phyloP scores from a whole-genome alignment of 1,139 yeast genomes.

The Hanseniaspora gamundiae region DNA sequence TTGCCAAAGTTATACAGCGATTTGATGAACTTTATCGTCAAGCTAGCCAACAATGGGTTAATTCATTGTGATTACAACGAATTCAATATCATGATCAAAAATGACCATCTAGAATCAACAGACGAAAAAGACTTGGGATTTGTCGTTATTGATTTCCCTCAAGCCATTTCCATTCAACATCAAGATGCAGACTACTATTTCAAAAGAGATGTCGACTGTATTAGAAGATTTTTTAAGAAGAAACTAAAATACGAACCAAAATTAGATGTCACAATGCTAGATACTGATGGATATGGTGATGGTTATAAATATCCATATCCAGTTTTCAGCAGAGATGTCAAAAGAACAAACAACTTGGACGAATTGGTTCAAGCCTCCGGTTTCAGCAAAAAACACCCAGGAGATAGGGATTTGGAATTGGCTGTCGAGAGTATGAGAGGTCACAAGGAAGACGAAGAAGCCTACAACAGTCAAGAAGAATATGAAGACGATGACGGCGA shows the following conservation, averaged over 20 bases:
- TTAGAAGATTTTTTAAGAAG: conserved; percentile 67
- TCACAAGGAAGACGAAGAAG: conserved; percentile 25
- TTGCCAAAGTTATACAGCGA: conserved; percentile 66
- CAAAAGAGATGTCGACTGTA: conserved; percentile 85
- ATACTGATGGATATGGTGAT: conserved; percentile 68
- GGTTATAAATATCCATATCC: conserved; percentile 76
- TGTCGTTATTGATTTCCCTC: conserved; percentile 95
- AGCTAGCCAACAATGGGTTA: conserved; percentile 74
- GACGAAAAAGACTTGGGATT: conserved; percentile 46
- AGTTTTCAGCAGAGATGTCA: conserved; percentile 60
- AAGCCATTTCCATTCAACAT: conserved; percentile 89
- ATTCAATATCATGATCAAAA: conserved; percentile 80
- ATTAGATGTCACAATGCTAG: conserved; percentile 54
- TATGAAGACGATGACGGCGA: conserved; percentile 16
- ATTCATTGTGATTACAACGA: conserved; percentile 97
- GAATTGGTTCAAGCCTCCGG: conserved; percentile 87
- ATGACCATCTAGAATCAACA: conserved; percentile 31
- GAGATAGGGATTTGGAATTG: conserved; percentile 56
- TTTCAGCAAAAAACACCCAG: conserved; percentile 57
- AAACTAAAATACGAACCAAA: conserved; percentile 65
- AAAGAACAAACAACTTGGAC: conserved; percentile 60
- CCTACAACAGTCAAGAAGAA: conserved; percentile 24
- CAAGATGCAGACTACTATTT: conserved; percentile 78
- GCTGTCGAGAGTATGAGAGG: conserved; percentile 60
- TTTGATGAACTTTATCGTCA: conserved; percentile 75